phyloP scores from a whole-genome alignment of 2,329 filamentous ascomycete species.

The Pezicula rhizophila region DNA sequence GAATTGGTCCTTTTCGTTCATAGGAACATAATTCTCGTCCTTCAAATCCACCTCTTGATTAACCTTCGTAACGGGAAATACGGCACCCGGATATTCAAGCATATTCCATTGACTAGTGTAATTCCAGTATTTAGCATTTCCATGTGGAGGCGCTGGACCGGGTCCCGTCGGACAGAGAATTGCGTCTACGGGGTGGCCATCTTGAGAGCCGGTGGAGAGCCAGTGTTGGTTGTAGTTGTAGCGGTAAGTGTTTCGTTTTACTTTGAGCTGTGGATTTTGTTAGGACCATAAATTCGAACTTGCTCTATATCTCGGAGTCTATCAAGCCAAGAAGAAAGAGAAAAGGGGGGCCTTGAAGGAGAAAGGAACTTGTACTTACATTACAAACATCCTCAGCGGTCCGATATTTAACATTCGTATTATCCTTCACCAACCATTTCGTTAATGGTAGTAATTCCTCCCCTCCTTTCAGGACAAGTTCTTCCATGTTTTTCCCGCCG shows the following conservation, averaged over 20 bases:
- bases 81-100: constrained; percentile 54
- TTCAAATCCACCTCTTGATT: constrained; percentile 13
- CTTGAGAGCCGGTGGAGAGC: constrained; percentile 5
- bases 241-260: constrained; percentile 8
- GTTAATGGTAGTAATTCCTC: constrained; percentile 8
- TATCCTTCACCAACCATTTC: constrained; percentile 10
- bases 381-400: constrained; percentile 6
- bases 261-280: constrained; percentile 2
- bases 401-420: constrained; percentile 6
- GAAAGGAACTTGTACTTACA: background rate
- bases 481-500: constrained; percentile 5
- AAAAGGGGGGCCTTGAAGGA: background rate
- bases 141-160: constrained; percentile 41
- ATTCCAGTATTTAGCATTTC: constrained; percentile 48
- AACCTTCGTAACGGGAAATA: constrained; percentile 45
- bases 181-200: constrained; percentile 8
- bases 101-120: constrained; percentile 63
- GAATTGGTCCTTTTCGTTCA: constrained; percentile 18
- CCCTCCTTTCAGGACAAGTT: constrained; percentile 1
- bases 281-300: too few relatives aligned
- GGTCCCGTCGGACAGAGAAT: constrained; percentile 52
- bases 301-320: too few relatives aligned
- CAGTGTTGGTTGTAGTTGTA: constrained; percentile 8
- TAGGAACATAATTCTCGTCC: constrained; percentile 19
- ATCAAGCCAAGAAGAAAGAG: too few relatives aligned